Evolutionary conservation across 345 rosid genomes (phyloP), one percentile per base, ranked within the genome.

Genomic region (Capsella bursapastoris): DNA sequence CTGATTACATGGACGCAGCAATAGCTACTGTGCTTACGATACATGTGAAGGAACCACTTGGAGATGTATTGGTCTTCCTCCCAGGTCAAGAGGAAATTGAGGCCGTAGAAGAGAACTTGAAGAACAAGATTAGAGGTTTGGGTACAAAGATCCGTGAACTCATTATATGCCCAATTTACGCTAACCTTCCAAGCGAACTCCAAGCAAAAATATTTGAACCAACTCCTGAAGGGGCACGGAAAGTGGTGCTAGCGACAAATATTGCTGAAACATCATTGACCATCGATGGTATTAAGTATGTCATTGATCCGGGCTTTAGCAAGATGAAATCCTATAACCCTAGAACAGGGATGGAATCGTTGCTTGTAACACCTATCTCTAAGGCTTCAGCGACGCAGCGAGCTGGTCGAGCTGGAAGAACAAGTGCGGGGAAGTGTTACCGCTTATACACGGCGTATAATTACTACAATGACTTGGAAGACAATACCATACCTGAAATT

Each of bases 51-150:
- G 84, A 88, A 59, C 63, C 89, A 34, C 45, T 89, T 50, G 96
- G 97, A 22, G 97, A 91, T 85, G 80, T 91, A 79, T 79, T 91
- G 79, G 82, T 91, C 29, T 91, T 91, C 64, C 60, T 89, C 37
- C 88, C 97, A 32, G 97, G 96, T 70, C 97, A 91, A 77, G 91
- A 91, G 76, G 97, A 91, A 86, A 91, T 91, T 65, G 97, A 91
- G 78, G 82, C 89, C 3, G 91, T 87, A 4, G 97, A 91, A 66
- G 97, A 91, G 83, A 89, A 75, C 64, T 76, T 91, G 82, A 91
- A 86, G 85, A 84, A 85, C 48, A 83, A 88, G 79, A 88, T 85
- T 35, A 85, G 86, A 82, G 93, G 96, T 35, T 75, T 87, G 70
- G 97, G 97, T 61, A 81, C 97, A 32, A 92, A 88, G 80, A 89